phyloP scores from a whole-genome alignment of 352 stramenopile genomes.

The Phytophthora boehmeriae region DNA sequence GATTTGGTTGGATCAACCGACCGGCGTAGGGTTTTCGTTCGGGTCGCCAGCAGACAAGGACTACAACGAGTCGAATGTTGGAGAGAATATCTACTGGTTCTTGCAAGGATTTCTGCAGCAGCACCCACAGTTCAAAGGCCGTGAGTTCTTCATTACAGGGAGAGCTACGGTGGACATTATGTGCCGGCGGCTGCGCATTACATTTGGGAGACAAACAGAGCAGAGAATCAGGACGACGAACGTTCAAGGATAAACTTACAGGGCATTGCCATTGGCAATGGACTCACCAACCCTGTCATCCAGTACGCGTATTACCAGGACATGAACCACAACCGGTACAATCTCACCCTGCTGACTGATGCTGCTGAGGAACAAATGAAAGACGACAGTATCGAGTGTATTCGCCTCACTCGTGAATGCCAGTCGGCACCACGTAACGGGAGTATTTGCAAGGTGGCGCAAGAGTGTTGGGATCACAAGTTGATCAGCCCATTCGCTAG shows the following conservation, averaged over 20 bases:
- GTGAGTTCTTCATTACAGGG: constrained; percentile 55
- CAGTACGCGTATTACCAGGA: constrained; percentile 55
- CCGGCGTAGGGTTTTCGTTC: constrained; percentile 52
- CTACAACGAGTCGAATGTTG: constrained; percentile 43
- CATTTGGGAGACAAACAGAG: constrained; percentile 50
- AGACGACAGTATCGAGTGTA: constrained; percentile 40
- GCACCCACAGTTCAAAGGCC: constrained; percentile 49
- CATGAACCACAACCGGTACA: constrained; percentile 66
- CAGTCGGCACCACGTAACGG: constrained; percentile 26
- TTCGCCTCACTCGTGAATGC: constrained; percentile 40
- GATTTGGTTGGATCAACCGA: constrained; percentile 64
- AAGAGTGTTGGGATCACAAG: constrained; percentile 47
- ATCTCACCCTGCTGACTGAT: constrained; percentile 43
- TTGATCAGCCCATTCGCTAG: constrained; percentile 45
- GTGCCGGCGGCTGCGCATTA: constrained; percentile 48
- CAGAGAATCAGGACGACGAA: neutral
- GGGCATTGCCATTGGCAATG: constrained; percentile 63
- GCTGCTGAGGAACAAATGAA: constrained; percentile 42
- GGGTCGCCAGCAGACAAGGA: constrained; percentile 36
- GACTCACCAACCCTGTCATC: constrained; percentile 45
- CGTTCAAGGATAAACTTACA: constrained; percentile 43
- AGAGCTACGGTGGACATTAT: constrained; percentile 66
- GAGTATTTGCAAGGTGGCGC: constrained; percentile 32
- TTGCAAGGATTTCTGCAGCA: constrained; percentile 44
- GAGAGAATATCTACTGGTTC: constrained; percentile 56